A percentile compares a stretch with the other conserved stretches of the same genome.
Evolutionary conservation across 768 basidiomycete species (phyloP).

Genomic region (Suillus placidus): DNA sequence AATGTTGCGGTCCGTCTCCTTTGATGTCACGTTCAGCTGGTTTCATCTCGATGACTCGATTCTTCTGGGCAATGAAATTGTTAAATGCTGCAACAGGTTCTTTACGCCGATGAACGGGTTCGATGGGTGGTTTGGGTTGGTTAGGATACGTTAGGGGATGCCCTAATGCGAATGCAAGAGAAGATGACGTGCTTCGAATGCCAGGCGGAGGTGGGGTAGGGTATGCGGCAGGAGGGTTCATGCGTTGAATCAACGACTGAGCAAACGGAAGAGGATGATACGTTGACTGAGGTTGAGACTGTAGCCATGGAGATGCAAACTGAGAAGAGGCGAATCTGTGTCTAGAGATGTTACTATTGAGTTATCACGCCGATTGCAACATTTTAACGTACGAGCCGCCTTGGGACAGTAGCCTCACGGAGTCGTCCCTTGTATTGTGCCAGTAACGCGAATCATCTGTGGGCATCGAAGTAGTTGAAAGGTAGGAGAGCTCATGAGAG

Average conservation of each 20-base stretch:
- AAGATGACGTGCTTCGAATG: constrained; percentile 69
- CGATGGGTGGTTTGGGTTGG: constrained; percentile 1
- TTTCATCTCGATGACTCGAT: constrained; percentile 42
- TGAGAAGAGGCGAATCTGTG: constrained; percentile 28
- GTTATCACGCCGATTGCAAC: neutral
- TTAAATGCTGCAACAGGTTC: constrained; percentile 70
- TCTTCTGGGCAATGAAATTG: constrained; percentile 61
- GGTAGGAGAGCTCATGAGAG: constrained; percentile 59
- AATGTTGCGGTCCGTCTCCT: constrained; percentile 24
- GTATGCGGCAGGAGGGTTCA: constrained; percentile 62
- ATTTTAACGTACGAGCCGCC: constrained; percentile 47
- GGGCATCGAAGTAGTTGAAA: constrained; percentile 50
- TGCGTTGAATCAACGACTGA: constrained; percentile 65
- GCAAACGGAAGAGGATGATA: constrained; percentile 63
- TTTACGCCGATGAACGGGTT: constrained; percentile 47
- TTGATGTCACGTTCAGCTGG: constrained; percentile 23
- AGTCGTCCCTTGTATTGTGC: constrained; percentile 63
- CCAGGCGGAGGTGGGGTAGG: constrained; percentile 71
- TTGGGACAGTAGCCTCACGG: constrained; percentile 61
- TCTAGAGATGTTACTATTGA: constrained; percentile 12
- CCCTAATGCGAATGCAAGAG: constrained; percentile 74
- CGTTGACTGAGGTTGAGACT: constrained; percentile 45
- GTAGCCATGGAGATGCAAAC: constrained; percentile 40
- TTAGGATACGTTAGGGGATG: constrained; percentile 37
- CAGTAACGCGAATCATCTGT: constrained; percentile 59